phyloP scores from a whole-genome alignment of 805 yeast genomes.

The Sugiyamaella chiloensis region DNA sequence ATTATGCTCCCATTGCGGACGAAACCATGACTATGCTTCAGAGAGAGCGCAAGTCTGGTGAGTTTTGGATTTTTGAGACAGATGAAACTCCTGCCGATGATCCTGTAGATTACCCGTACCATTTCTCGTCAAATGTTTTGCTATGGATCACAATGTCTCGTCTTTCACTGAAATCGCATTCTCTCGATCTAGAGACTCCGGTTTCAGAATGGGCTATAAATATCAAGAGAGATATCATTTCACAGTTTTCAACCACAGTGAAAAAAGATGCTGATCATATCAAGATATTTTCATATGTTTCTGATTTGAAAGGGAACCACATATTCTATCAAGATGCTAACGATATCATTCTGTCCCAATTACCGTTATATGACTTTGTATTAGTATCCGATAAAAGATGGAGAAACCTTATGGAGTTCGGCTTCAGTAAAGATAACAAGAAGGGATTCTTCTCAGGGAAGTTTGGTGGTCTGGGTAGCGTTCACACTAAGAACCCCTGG shows the following conservation, averaged over 20 bases:
- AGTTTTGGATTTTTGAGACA: conserved; percentile 6
- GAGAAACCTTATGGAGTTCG: conserved; percentile 6
- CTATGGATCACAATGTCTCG: background rate
- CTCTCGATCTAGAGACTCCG: background rate
- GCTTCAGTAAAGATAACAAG: background rate
- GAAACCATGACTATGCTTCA: conserved; percentile 1
- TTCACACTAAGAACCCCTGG: conserved; percentile 9
- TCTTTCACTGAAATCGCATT: background rate
- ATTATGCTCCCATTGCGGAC: background rate
- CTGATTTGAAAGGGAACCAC: conserved; percentile 4
- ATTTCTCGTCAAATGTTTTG: conserved; percentile 6
- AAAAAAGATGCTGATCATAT: background rate
- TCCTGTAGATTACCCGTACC: conserved; percentile 8
- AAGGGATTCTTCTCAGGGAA: conserved; percentile 2
- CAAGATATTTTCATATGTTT: conserved; percentile 3
- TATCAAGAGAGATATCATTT: background rate
- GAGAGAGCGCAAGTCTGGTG: background rate
- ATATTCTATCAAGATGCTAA: conserved; percentile 7
- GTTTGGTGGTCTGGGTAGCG: conserved; percentile 8
- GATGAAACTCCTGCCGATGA: conserved; percentile 10
- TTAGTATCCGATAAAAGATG: background rate
- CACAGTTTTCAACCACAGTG: background rate
- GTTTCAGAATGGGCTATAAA: background rate
- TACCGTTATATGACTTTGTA: background rate
- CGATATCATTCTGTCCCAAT: conserved; percentile 1